Percentiles rank a stretch among this genome's conserved stretches.
Evolutionary conservation across 2,329 filamentous ascomycete species (phyloP).

Genomic region (Tetracladium maxilliforme): DNA sequence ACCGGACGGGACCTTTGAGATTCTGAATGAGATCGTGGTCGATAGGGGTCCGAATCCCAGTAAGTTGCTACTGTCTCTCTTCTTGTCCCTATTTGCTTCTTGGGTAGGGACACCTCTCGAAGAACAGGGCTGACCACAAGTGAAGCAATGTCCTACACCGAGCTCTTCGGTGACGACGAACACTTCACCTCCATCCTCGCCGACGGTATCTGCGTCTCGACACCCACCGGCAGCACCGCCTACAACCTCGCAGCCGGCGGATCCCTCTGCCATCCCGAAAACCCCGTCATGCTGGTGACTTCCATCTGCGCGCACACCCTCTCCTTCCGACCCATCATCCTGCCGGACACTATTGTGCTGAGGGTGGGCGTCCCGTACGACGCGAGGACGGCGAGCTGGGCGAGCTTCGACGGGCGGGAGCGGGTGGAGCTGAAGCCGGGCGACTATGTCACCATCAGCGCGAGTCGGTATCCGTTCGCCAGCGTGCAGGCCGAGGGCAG

Average conservation of each 20-base stretch:
- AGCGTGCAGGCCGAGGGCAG: constrained; percentile 56
- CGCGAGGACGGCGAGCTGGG: constrained; percentile 80
- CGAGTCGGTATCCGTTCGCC: constrained; percentile 68
- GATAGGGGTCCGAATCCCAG: constrained; percentile 88
- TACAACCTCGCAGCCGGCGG: constrained; percentile 96
- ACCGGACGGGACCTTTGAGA: constrained; percentile 74
- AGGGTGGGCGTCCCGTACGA: constrained; percentile 91
- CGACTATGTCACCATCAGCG: constrained; percentile 75
- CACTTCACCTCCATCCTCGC: constrained; percentile 90
- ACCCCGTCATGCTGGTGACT: constrained; percentile 87
- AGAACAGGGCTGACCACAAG: constrained; percentile 1
- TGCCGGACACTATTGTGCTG: constrained; percentile 90
- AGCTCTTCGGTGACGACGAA: constrained; percentile 84
- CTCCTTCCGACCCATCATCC: constrained; percentile 89
- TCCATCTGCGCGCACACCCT: constrained; percentile 91
- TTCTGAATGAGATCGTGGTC: constrained; percentile 92
- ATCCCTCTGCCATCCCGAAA: constrained; percentile 88
- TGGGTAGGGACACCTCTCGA: background rate
- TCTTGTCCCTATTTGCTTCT: constrained; percentile 1
- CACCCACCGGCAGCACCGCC: constrained; percentile 85
- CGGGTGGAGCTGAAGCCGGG: constrained; percentile 65
- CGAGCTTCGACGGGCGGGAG: constrained; percentile 93
- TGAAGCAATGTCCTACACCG: constrained; percentile 75
- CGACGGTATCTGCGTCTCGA: constrained; percentile 86
- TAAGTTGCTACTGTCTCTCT: constrained; percentile 26